A percentile compares a stretch with the other conserved stretches of the same genome.
These are phyloP conservation scores for Nymphaea thermarum DNA, from an alignment of 164 flowering plant genomes.

Conservation along the genomic window DNA sequence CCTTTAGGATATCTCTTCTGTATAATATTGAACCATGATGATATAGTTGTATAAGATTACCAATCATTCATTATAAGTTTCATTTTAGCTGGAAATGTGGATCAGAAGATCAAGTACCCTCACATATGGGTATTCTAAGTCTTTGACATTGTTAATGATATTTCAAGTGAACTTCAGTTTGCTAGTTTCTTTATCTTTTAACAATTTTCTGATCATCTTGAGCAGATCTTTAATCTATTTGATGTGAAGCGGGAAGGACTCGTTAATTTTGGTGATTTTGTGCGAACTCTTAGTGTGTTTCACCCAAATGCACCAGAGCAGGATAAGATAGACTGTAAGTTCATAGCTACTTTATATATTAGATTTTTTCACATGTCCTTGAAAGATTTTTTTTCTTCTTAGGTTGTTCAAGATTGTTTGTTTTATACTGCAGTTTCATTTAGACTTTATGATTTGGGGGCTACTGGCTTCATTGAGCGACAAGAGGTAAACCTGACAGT, in stretches of 20 bases:
- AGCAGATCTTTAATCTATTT: slow-evolving; percentile 87
- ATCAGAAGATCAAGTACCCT: too few relatives aligned
- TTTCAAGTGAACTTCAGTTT: too few relatives aligned
- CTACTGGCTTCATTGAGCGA: slow-evolving; percentile 88
- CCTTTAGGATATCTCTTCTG: neutral
- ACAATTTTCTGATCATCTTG: slow-evolving; percentile 6
- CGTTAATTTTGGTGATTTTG: slow-evolving; percentile 94
- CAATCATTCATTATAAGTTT: too few relatives aligned
- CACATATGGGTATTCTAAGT: too few relatives aligned
- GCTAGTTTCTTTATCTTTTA: too few relatives aligned
- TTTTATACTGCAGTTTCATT: slow-evolving; percentile 48
- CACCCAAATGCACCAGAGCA: slow-evolving; percentile 84
- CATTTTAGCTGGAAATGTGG: too few relatives aligned
- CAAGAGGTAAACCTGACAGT: slow-evolving; percentile 49
- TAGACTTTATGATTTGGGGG: slow-evolving; percentile 84
- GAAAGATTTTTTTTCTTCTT: neutral
- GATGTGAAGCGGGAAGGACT: slow-evolving; percentile 77
- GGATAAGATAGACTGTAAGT: slow-evolving; percentile 87
- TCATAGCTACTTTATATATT: neutral
- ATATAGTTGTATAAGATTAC: too few relatives aligned
- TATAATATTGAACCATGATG: neutral
- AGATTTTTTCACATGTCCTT: neutral
- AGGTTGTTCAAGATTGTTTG: neutral
- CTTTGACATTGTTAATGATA: too few relatives aligned
- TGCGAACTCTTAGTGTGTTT: slow-evolving; percentile 72